Evolutionary conservation across 2,329 filamentous ascomycete species (phyloP).

Genomic region (Talaromyces marneffei): DNA sequence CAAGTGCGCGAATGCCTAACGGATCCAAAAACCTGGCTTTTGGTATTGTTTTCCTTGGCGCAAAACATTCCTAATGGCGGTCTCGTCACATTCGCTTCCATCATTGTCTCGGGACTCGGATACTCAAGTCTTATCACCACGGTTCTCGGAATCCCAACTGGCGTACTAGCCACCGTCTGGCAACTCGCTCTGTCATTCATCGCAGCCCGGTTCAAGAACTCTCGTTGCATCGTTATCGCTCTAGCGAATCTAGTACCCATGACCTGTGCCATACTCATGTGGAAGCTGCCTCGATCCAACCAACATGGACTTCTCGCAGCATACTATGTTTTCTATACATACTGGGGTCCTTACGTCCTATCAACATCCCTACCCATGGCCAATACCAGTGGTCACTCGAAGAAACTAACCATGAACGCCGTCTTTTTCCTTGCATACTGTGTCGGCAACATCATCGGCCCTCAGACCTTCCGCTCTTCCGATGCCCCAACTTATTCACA

Average conservation of each 20-base stretch:
- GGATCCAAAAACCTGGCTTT: constrained; percentile 29
- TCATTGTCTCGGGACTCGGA: constrained; percentile 25
- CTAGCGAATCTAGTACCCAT: constrained; percentile 23
- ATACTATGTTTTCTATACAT: constrained; percentile 36
- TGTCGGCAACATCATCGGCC: constrained; percentile 22
- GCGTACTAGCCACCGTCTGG: constrained; percentile 24
- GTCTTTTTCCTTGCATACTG: constrained; percentile 24
- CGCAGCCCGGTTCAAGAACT: constrained; percentile 16
- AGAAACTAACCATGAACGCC: constrained; percentile 25
- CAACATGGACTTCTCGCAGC: constrained; percentile 30
- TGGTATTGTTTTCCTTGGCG: constrained; percentile 17
- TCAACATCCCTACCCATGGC: constrained; percentile 26
- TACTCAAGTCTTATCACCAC: constrained; percentile 21
- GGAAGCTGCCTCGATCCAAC: constrained; percentile 32
- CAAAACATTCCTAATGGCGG: constrained; percentile 27
- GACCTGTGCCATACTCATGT: constrained; percentile 26
- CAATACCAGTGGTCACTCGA: constrained; percentile 25
- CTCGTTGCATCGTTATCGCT: constrained; percentile 23
- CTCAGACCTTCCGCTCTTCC: constrained; percentile 10
- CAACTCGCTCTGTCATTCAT: constrained; percentile 19
- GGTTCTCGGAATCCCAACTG: constrained; percentile 25
- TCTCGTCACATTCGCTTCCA: constrained; percentile 25
- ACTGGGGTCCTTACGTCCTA: constrained; percentile 30
- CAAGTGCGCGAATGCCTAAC: constrained; percentile 38
- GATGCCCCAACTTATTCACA: constrained; percentile 21